Conservation (phyloP, 2,329 filamentous ascomycete genomes). For the Phaeosphaeriaceae sp. region DNA sequence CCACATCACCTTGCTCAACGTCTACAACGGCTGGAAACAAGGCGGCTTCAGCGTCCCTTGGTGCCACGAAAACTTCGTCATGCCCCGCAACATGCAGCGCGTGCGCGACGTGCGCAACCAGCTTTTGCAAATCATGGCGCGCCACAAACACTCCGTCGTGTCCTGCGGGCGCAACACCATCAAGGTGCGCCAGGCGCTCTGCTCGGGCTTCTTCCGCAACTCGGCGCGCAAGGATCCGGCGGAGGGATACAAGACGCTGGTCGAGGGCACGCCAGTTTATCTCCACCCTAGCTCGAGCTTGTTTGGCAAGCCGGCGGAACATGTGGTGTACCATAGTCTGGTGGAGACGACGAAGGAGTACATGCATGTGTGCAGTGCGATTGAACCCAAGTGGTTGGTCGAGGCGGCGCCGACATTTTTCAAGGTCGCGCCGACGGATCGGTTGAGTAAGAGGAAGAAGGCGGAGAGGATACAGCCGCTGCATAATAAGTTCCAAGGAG, state of each 20-base stretch:
- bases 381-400: slow-evolving; percentile 93
- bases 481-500: slow-evolving; percentile 89
- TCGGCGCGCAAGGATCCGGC: slow-evolving; percentile 92
- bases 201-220: slow-evolving; percentile 94
- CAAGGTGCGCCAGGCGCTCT: slow-evolving; percentile 86
- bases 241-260: slow-evolving; percentile 97
- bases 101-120: slow-evolving; percentile 93
- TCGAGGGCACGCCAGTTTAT: slow-evolving; percentile 93
- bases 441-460: slow-evolving; percentile 88
- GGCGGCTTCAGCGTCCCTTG: slow-evolving; percentile 83
- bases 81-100: slow-evolving; percentile 85
- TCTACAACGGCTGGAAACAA: slow-evolving; percentile 96
- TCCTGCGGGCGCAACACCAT: slow-evolving; percentile 89
- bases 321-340: slow-evolving; percentile 91
- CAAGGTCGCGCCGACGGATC: slow-evolving; percentile 90
- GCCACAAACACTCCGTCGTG: slow-evolving; percentile 81
- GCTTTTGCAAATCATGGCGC: slow-evolving; percentile 89
- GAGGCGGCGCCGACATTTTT: slow-evolving; percentile 99
- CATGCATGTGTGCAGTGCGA: slow-evolving; percentile 92
- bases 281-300: slow-evolving; percentile 90
- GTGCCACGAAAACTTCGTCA: slow-evolving; percentile 98
- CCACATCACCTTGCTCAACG: slow-evolving; percentile 92
- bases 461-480: slow-evolving; percentile 94
- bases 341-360: slow-evolving; percentile 97
- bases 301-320: slow-evolving; percentile 95